Evolutionary conservation across 345 rosid genomes (phyloP), one percentile per base, ranked within the genome.

Genomic region (Bruguiera sexangula): DNA sequence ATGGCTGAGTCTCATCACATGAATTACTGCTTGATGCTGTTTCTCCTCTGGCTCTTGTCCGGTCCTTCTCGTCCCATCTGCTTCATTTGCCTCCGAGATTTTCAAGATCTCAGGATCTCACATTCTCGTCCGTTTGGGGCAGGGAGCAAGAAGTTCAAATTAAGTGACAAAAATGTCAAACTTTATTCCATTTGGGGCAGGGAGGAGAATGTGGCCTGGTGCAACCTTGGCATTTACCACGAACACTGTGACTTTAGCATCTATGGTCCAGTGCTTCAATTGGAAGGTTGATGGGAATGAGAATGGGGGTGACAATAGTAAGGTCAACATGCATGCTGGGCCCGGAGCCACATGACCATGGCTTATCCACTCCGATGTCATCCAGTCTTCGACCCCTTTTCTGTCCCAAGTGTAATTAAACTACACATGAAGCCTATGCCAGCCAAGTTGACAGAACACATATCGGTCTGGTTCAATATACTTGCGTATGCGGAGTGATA

Each of bases 31-130:
- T 6, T 34, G 37, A 6, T n/a, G 57, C 57, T 19, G 22, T 26
- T 61, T 85, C 66, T 66, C 79, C 29, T 64, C 75, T 52, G 65
- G 70, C 54, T 76, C 79, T 8, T 83, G 83, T 37, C 82, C 87
- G n/a, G 62, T 83, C 27, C 81, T 83, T 66, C 50, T 85, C 15
- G 82, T 83, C 69, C 83, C 87, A 0, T 82, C 84, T 0, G 70
- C 80, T n/a, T 60, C 81, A 11, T 48, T 70, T 65, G 83, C 80
- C 29, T 8, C 75, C 8, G 81, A 83, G 37, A 68, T 83, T 60
- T 76, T 81, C 69, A 63, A 26, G 31, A 64, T 39, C n/a, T 81
- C 69, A 63, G 19, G 31, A 64, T 39, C n/a, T 69, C 30, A 8
- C 6, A 5, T 75, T 75, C 61, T 30, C 78, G 0, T 11, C n/a